Percentiles rank a stretch among this genome's conserved stretches.
Evolutionary conservation across 225 moss, liverwort and hornwort species (phyloP).

Genomic region (Pseudisothecium myosuroides): DNA sequence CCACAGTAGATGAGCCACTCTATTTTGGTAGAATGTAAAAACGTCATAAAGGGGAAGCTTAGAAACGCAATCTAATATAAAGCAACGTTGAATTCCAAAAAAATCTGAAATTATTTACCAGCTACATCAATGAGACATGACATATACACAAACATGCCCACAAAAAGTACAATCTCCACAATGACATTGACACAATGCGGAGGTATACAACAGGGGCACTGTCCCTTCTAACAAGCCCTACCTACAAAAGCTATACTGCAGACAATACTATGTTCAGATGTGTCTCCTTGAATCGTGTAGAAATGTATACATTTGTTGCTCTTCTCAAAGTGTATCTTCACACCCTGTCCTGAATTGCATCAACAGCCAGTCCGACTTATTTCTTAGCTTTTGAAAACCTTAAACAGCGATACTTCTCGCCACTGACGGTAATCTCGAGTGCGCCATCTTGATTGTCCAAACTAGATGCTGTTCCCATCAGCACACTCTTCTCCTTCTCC

Average conservation of each 20-base stretch:
- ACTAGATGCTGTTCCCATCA: conserved; percentile 94
- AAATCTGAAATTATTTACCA: neutral
- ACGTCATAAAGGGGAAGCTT: neutral
- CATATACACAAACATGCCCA: conserved; percentile 3
- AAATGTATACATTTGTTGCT: neutral
- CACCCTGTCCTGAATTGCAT: neutral
- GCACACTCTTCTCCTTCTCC: conserved; percentile 96
- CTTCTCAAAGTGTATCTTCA: conserved; percentile 16
- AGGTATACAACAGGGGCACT: neutral
- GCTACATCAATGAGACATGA: neutral
- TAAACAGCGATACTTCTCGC: conserved; percentile 90
- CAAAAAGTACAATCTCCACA: conserved; percentile 5
- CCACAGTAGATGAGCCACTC: neutral
- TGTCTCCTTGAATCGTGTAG: neutral
- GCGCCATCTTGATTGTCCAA: conserved; percentile 97
- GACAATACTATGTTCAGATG: neutral
- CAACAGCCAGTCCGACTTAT: neutral
- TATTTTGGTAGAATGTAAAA: neutral
- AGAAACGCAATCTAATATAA: neutral
- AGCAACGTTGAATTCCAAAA: neutral
- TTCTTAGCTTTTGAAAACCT: conserved; percentile 93
- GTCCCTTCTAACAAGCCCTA: neutral
- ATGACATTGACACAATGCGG: neutral
- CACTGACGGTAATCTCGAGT: conserved; percentile 91
- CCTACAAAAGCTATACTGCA: neutral